Evolutionary conservation across 2,329 filamentous ascomycete species (phyloP), one percentile per base, ranked within the genome.

Genomic region (Plenodomus lindquistii): DNA sequence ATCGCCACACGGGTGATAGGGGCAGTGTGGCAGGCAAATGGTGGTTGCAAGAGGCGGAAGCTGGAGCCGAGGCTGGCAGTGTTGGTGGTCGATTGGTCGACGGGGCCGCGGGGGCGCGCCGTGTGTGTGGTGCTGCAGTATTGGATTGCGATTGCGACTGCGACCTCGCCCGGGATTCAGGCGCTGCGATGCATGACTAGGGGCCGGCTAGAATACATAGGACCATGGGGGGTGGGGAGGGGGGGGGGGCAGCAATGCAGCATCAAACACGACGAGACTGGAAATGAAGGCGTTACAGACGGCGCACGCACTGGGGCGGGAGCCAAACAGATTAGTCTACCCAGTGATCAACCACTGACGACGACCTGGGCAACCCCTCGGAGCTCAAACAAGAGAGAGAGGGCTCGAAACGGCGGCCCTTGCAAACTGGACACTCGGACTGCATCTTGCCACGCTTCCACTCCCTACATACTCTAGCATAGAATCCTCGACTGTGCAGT

Each of bases 321-420:
- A 37, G 35, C 35, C 4, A 48, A 48, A 48, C 46, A 53, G 43
- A 53, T 50, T 51, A 50, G 41, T n/a, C n/a, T n/a, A 46, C 48
- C 51, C 52, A 51, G 55, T 48, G 52, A 53, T 54, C 52, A 52
- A 54, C 53, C 55, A 46, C 47, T 55, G 51, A 48, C 51, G 48
- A 46, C 40, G 49, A 46, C 48, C 38, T 36, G 51, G 44, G 50
- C 53, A 50, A 15, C 44, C 44, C 48, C 34, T 44, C 10, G 44
- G 42, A 43, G 50, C 52, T 40, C 47, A 48, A 34, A 34, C 44
- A 46, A 40, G 42, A 43, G 31, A 42, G n/a, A n/a, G n/a, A n/a
- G n/a, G n/a, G n/a, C n/a, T n/a, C n/a, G n/a, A n/a, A n/a, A n/a
- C n/a, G n/a, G n/a, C 55, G 53, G 57, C 27, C 27, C 27, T 31